Evolutionary conservation across 345 rosid species (phyloP), one percentile per base, ranked within the genome.

Genomic region (Psidium friedrichsthalianum): DNA sequence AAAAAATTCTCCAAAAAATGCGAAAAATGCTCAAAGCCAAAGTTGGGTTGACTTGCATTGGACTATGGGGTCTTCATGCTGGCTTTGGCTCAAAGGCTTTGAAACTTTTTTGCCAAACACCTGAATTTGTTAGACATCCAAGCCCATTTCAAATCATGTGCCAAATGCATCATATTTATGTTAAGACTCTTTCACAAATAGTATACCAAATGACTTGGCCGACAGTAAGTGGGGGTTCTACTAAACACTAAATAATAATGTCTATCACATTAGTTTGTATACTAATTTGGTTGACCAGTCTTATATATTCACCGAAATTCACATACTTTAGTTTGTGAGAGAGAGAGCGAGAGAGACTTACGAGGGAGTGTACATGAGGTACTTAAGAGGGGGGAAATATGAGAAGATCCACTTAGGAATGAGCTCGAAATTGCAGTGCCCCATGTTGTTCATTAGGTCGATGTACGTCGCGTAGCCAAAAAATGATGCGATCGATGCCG

Each of bases 341-440:
- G 55, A 53, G 55, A 53, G 56, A 54, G 56, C 18, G 22, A 54
- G 76, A 20, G 76, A 32, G 76, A 90, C 89, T 84, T 88, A 90
- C 90, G 92, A 83, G 29, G 92, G 90, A 11, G 91, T 90, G 85
- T 89, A 87, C 84, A 89, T 56, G 82, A 90, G 76, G 86, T 86
- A 85, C 82, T 90, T 90, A 74, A 90, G 92, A 7, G 86, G 88
- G 0, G 92, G 92, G 29, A 89, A 87, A 53, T 83, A 51, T 54
- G 89, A 74, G 83, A 90, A 90, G 54, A 89, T 40, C 53, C 64
- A 84, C 40, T 83, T 82, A 4, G 91, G 92, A 56, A 89, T 55
- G 82, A 90, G 64, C 86, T 90, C 90, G 56, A 90, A 90, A 86
- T 90, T 90, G 90, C 92, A 90, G 59, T 90, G 92, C 2, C 92